A percentile compares a stretch with the other conserved stretches of the same genome.
Evolutionary conservation across 352 stramenopile genomes (phyloP).

Genomic region (Pythium volutum): DNA sequence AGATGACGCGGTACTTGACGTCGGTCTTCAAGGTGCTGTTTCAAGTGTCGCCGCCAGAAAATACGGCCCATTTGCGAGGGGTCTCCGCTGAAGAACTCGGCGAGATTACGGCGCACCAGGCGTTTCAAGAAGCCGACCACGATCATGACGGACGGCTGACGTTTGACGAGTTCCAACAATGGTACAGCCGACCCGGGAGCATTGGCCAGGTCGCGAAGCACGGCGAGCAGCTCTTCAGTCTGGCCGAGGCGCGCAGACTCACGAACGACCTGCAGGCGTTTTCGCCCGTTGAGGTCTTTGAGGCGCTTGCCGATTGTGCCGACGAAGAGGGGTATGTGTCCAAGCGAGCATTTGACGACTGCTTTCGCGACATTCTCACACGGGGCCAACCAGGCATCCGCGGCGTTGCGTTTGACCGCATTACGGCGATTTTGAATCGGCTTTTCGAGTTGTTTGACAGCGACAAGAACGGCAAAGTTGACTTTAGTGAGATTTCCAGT

Average conservation of each 20-base stretch:
- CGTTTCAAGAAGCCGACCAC: constrained; percentile 64
- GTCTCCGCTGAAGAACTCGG: constrained; percentile 79
- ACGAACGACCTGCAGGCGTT: constrained; percentile 72
- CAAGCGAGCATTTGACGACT: constrained; percentile 69
- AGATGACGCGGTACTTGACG: constrained; percentile 88
- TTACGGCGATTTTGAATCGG: constrained; percentile 71
- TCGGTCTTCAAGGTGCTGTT: constrained; percentile 86
- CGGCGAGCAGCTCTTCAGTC: constrained; percentile 73
- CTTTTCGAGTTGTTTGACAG: constrained; percentile 84
- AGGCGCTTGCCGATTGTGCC: constrained; percentile 63
- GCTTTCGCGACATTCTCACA: constrained; percentile 72
- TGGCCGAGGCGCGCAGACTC: constrained; percentile 62
- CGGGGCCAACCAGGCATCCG: constrained; percentile 40
- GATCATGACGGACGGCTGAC: constrained; percentile 75
- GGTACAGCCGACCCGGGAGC: constrained; percentile 73
- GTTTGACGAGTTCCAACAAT: constrained; percentile 84
- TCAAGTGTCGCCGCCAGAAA: constrained; percentile 39
- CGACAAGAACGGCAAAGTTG: constrained; percentile 81
- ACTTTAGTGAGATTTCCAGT: constrained; percentile 85
- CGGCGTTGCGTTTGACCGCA: constrained; percentile 49
- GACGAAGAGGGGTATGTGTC: constrained; percentile 74
- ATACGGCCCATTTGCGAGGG: constrained; percentile 37
- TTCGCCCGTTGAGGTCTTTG: constrained; percentile 74
- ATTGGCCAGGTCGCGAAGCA: constrained; percentile 78
- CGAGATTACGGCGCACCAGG: constrained; percentile 73